phyloP scores from a whole-genome alignment of 768 basidiomycete species.

The Scleroderma citrinum region DNA sequence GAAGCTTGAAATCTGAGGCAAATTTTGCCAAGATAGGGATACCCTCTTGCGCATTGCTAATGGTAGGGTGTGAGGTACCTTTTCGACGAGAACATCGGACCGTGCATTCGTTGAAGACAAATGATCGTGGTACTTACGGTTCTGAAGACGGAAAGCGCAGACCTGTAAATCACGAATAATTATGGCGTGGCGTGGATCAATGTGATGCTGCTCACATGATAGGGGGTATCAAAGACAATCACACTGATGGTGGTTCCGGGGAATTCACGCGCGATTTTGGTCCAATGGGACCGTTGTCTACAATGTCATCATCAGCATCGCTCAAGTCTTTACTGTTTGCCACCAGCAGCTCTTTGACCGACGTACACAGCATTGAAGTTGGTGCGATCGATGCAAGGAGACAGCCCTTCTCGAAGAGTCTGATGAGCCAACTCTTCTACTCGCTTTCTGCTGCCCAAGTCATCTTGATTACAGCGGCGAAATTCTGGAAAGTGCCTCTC shows the following conservation, averaged over 20 bases:
- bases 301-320: slow-evolving; percentile 1
- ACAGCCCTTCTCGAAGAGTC: slow-evolving; percentile 50
- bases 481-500: slow-evolving; percentile 55
- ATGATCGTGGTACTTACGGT: slow-evolving; percentile 40
- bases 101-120: slow-evolving; percentile 7
- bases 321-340: no score
- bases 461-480: slow-evolving; percentile 74
- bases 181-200: slow-evolving; percentile 2
- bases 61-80: slow-evolving; percentile 77
- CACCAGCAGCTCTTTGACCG: no score
- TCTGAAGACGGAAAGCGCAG: slow-evolving; percentile 54
- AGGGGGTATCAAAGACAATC: slow-evolving; percentile 73
- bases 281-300: slow-evolving; percentile 73
- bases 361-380: slow-evolving; percentile 66
- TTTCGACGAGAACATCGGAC: slow-evolving; percentile 10
- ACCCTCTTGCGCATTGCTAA: slow-evolving; percentile 53
- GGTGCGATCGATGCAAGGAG: slow-evolving; percentile 76
- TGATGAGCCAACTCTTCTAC: slow-evolving; percentile 57
- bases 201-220: slow-evolving; percentile 46
- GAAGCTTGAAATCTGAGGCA: slow-evolving; percentile 51
- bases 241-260: slow-evolving; percentile 62
- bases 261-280: slow-evolving; percentile 61
- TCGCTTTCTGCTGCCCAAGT: slow-evolving; percentile 59
- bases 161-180: slow-evolving; percentile 35
- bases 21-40: slow-evolving; percentile 61